These are phyloP conservation scores for Phanerochaete sordida DNA, from an alignment of 768 basidiomycete species.

Conservation along the genomic window DNA sequence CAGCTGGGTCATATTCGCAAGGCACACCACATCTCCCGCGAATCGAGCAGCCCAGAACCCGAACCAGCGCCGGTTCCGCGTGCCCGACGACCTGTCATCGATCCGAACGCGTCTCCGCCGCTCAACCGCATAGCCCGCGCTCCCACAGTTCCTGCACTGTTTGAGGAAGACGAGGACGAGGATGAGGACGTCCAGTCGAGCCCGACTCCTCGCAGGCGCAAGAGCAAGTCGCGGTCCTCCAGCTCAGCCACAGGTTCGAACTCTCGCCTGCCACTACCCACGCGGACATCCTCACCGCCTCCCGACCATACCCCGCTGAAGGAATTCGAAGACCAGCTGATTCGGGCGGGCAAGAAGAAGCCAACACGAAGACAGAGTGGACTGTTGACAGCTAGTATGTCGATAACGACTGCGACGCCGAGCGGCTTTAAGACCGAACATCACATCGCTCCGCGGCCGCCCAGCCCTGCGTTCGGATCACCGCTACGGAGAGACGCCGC, in stretches of 20 bases:
- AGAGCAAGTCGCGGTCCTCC: conserved; percentile 43
- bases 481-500: conserved; percentile 53
- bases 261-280: conserved; percentile 26
- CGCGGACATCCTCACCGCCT: conserved; percentile 35
- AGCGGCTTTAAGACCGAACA: conserved; percentile 30
- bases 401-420: conserved; percentile 25
- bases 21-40: conserved; percentile 44
- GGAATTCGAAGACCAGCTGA: conserved; percentile 29
- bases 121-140: conserved; percentile 57
- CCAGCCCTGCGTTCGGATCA: conserved; percentile 68
- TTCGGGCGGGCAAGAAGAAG: conserved; percentile 30
- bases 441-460: conserved; percentile 46
- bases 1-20: conserved; percentile 64
- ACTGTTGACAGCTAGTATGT: conserved; percentile 40
- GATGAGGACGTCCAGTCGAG: conserved; percentile 35
- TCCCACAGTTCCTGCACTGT: conserved; percentile 64
- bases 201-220: conserved; percentile 25
- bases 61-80: conserved; percentile 46
- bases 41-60: conserved; percentile 23
- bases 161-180: conserved; percentile 34
- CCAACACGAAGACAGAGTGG: conserved; percentile 46
- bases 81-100: conserved; percentile 43
- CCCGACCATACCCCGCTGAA: conserved; percentile 24
- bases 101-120: conserved; percentile 44
- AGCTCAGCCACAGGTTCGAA: conserved; percentile 42